Conservation (phyloP, 1,284 basidiomycete genomes). For the Boletellus deceptivus region DNA sequence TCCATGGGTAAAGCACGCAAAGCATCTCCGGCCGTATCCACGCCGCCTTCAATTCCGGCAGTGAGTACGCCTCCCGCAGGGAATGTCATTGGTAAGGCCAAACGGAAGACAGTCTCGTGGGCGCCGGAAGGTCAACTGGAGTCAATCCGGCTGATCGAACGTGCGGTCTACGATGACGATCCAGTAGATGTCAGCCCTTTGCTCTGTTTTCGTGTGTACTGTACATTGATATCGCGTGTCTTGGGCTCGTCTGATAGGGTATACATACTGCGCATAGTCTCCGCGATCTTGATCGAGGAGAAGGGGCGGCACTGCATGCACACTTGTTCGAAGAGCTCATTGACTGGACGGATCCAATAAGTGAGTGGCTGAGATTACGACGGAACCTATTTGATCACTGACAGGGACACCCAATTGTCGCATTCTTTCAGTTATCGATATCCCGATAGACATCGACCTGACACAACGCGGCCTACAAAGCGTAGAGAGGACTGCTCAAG, state of each 20-base stretch:
- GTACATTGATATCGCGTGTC: slow-evolving; percentile 53
- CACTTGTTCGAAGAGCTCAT: slow-evolving; percentile 78
- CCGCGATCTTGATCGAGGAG: slow-evolving; percentile 80
- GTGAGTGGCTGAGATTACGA: slow-evolving; percentile 43
- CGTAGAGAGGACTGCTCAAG: slow-evolving; percentile 63
- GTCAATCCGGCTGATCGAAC: slow-evolving; percentile 73
- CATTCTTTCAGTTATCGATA: slow-evolving; percentile 51
- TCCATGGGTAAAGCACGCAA: slow-evolving; percentile 62
- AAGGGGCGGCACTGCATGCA: slow-evolving; percentile 77
- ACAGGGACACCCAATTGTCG: not conserved
- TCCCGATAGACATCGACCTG: slow-evolving; percentile 54
- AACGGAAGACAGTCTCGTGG: slow-evolving; percentile 75
- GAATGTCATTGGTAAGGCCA: slow-evolving; percentile 49
- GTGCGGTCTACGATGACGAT: slow-evolving; percentile 82
- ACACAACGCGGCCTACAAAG: slow-evolving; percentile 60
- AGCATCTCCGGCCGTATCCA: slow-evolving; percentile 48
- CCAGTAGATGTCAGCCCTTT: slow-evolving; percentile 68
- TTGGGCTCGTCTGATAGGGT: slow-evolving; percentile 52
- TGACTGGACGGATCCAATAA: slow-evolving; percentile 75
- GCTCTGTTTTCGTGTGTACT: slow-evolving; percentile 44
- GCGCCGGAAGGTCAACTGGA: slow-evolving; percentile 68
- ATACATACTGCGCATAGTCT: slow-evolving; percentile 62
- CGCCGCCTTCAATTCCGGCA: slow-evolving; percentile 35
- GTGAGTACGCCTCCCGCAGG: slow-evolving; percentile 36
- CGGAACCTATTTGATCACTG: slow-evolving; percentile 17